phyloP scores from a whole-genome alignment of 192 early-diverging fungal genomes.

The Entophlyctis luteolus region DNA sequence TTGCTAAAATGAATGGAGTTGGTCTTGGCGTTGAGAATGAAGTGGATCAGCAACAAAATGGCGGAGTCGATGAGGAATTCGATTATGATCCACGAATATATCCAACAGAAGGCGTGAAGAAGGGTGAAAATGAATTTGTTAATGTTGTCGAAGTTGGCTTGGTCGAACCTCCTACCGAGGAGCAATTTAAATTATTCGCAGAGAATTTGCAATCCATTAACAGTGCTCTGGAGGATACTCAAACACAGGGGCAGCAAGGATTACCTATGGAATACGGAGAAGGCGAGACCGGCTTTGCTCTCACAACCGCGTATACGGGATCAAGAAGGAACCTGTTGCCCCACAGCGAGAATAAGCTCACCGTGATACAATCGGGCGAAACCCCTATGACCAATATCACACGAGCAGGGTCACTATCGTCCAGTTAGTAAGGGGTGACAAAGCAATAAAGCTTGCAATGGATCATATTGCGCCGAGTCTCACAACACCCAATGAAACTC shows the following conservation, averaged over 20 bases:
- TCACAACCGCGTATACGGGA: constrained; percentile 20
- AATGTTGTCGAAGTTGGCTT: background rate
- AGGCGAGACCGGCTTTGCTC: background rate
- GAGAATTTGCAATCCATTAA: background rate
- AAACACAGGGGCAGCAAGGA: background rate
- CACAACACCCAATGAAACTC: constrained; percentile 12
- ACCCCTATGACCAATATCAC: constrained; percentile 14
- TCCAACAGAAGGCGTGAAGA: background rate
- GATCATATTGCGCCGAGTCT: too few species aligned
- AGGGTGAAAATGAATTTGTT: background rate
- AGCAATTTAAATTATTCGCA: background rate
- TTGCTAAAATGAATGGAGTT: constrained; percentile 63
- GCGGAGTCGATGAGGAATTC: background rate
- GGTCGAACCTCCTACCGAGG: background rate
- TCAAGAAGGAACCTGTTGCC: constrained; percentile 19
- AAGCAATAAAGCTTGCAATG: background rate
- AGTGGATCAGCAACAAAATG: background rate
- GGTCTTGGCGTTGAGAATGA: constrained; percentile 30
- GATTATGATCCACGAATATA: background rate
- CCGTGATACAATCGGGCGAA: constrained; percentile 8
- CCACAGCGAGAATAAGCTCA: constrained; percentile 10
- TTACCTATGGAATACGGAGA: too few species aligned
- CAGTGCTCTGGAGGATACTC: background rate
- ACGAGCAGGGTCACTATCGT: constrained; percentile 9
- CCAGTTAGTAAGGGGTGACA: background rate